Conservation (phyloP, 2,329 filamentous ascomycete genomes). For the Thielaviopsis musarum region DNA sequence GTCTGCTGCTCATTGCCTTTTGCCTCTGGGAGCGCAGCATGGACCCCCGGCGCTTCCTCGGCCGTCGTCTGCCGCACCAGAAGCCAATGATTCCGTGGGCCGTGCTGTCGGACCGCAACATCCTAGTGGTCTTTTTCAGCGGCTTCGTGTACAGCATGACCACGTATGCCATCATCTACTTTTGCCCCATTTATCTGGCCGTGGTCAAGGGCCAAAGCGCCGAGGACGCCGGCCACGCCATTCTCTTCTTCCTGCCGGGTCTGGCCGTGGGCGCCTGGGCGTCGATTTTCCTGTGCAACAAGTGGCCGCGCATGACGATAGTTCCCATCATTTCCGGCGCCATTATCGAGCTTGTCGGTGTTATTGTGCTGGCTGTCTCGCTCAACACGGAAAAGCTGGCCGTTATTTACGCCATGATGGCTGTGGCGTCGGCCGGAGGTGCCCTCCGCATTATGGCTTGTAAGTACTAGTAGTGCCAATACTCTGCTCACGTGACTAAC, state of each 20-base stretch:
- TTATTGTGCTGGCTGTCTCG: conserved; percentile 41
- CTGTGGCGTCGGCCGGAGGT: conserved; percentile 42
- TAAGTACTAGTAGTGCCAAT: conserved; percentile 6
- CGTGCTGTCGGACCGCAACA: conserved; percentile 39
- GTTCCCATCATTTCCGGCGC: conserved; percentile 38
- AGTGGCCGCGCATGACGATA: conserved; percentile 45
- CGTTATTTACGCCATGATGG: conserved; percentile 49
- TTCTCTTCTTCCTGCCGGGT: conserved; percentile 49
- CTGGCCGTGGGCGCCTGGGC: conserved; percentile 39
- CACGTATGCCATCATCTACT: conserved; percentile 43
- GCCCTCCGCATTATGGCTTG: conserved; percentile 48
- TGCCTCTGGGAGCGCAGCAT: conserved; percentile 38
- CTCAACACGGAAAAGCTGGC: conserved; percentile 30
- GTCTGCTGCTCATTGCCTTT: conserved; percentile 24
- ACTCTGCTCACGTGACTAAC: too few relatives aligned
- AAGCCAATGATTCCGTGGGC: conserved; percentile 47
- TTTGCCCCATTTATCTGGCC: conserved; percentile 51
- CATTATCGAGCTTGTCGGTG: conserved; percentile 38
- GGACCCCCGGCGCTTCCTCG: conserved; percentile 29
- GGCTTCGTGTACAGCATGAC: conserved; percentile 43
- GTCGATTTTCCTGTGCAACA: conserved; percentile 42
- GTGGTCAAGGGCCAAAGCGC: conserved; percentile 37
- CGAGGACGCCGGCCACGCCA: conserved; percentile 35
- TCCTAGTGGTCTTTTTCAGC: conserved; percentile 42
- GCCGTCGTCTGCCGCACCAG: conserved; percentile 33